These are phyloP conservation scores for Rhodotorula diobovata DNA, from an alignment of 768 basidiomycete genomes.

Conservation along the genomic window DNA sequence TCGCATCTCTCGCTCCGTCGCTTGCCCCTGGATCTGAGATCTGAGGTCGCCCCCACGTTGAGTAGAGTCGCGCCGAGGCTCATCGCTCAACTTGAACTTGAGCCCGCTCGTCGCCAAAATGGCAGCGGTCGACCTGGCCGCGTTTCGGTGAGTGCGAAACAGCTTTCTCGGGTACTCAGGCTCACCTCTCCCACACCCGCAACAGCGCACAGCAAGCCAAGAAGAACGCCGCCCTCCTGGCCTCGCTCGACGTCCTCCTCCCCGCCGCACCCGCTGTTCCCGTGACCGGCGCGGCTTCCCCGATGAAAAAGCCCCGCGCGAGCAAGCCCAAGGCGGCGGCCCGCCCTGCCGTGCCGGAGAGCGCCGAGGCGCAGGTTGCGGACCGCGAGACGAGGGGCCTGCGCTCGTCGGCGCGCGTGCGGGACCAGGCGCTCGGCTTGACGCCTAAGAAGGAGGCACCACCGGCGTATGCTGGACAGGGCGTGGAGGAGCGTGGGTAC, in stretches of 20 bases:
- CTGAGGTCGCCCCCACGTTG: too few relatives aligned
- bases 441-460: constrained; percentile 2
- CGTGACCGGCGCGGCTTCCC: neutral
- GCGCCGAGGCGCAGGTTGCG: neutral
- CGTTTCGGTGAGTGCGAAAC: neutral
- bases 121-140: neutral
- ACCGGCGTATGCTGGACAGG: neutral
- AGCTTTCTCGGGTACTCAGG: neutral
- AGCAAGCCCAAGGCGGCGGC: neutral
- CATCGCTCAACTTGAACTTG: too few relatives aligned
- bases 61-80: too few relatives aligned
- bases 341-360: neutral
- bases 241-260: neutral
- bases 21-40: too few relatives aligned
- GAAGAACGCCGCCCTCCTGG: neutral
- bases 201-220: neutral
- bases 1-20: too few relatives aligned
- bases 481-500: neutral
- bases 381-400: constrained; percentile 11
- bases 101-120: neutral
- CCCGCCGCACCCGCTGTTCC: neutral
- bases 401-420: neutral
- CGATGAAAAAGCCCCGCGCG: neutral
- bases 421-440: neutral
- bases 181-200: neutral